These are phyloP conservation scores for Plicaturopsis crispa DNA, from an alignment of 768 basidiomycete genomes.

Conservation along the genomic window DNA sequence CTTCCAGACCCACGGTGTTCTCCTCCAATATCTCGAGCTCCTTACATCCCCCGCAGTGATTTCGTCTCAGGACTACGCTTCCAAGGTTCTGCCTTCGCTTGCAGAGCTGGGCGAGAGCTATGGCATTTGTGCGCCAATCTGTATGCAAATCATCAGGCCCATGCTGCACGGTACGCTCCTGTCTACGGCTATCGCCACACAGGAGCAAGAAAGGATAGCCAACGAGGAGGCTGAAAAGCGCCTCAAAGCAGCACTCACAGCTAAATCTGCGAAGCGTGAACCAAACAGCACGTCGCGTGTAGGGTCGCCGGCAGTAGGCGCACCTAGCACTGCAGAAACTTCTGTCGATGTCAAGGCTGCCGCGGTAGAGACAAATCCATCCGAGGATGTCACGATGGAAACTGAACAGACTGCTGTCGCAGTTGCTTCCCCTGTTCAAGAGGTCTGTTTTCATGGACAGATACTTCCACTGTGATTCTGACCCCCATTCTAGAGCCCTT, in stretches of 20 bases:
- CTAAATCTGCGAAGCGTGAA: slow-evolving; percentile 67
- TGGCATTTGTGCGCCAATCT: slow-evolving; percentile 77
- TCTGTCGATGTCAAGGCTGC: slow-evolving; percentile 14
- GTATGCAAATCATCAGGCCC: slow-evolving; percentile 92
- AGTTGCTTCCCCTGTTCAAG: slow-evolving; percentile 21
- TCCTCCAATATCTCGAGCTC: slow-evolving; percentile 89
- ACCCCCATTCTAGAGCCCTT: slow-evolving; percentile 46
- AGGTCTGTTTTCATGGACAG: slow-evolving; percentile 24
- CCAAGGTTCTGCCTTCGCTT: slow-evolving; percentile 67
- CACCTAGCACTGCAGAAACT: slow-evolving; percentile 19
- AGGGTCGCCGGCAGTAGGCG: slow-evolving; percentile 47
- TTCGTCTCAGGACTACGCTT: slow-evolving; percentile 63
- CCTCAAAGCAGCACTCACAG: slow-evolving; percentile 70
- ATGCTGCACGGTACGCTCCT: slow-evolving; percentile 58
- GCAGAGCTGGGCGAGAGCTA: slow-evolving; percentile 66
- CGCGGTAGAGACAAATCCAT: slow-evolving; percentile 14
- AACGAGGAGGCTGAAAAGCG: slow-evolving; percentile 76
- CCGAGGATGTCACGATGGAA: slow-evolving; percentile 48
- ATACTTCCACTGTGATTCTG: neutral
- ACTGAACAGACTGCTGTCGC: slow-evolving; percentile 27
- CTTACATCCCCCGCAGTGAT: slow-evolving; percentile 68
- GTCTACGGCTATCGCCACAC: slow-evolving; percentile 54
- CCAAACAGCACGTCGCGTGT: slow-evolving; percentile 52
- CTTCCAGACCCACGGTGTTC: slow-evolving; percentile 78
- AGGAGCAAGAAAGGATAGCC: slow-evolving; percentile 62